These are phyloP conservation scores for Amniculicola lignicola DNA, from an alignment of 495 filamentous ascomycete species.

Conservation along the genomic window DNA sequence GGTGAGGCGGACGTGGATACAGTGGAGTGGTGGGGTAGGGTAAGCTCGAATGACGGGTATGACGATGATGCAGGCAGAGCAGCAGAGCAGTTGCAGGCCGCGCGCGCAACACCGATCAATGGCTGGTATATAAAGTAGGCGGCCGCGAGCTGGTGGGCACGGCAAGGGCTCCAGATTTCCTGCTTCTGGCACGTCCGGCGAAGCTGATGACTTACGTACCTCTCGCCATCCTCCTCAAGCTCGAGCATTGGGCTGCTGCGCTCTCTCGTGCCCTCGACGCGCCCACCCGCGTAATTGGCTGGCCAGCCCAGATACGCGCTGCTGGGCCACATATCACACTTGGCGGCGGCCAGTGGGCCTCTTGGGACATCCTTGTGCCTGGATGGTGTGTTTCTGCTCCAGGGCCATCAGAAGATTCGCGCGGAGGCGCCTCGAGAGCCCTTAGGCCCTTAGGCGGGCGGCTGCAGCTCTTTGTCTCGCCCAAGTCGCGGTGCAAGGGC, in stretches of 20 bases:
- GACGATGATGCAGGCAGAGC: background rate
- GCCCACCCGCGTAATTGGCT: slow-evolving; percentile 26
- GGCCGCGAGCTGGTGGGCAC: background rate
- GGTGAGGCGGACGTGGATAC: background rate
- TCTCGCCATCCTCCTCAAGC: slow-evolving; percentile 11
- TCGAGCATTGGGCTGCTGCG: slow-evolving; percentile 18
- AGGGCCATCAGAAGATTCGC: background rate
- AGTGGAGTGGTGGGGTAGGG: slow-evolving; percentile 28
- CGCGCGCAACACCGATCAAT: slow-evolving; percentile 3
- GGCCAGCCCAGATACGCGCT: slow-evolving; percentile 21
- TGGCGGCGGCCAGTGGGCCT: slow-evolving; percentile 18
- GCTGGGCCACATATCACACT: slow-evolving; percentile 25
- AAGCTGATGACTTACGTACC: slow-evolving; percentile 32
- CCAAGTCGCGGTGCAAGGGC: slow-evolving; percentile 6
- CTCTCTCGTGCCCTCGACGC: slow-evolving; percentile 15
- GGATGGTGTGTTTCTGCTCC: slow-evolving; percentile 1
- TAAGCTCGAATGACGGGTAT: too few species aligned
- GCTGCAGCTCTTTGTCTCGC: background rate
- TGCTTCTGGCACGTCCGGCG: slow-evolving; percentile 5
- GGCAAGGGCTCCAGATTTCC: background rate
- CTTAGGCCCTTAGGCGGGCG: slow-evolving; percentile 4
- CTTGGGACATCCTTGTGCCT: background rate
- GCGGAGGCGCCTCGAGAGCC: slow-evolving; percentile 4
- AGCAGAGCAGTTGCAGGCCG: background rate
- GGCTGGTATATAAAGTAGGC: background rate